Conservation (phyloP, 768 basidiomycete species). For the Solioccasus polychromus region DNA sequence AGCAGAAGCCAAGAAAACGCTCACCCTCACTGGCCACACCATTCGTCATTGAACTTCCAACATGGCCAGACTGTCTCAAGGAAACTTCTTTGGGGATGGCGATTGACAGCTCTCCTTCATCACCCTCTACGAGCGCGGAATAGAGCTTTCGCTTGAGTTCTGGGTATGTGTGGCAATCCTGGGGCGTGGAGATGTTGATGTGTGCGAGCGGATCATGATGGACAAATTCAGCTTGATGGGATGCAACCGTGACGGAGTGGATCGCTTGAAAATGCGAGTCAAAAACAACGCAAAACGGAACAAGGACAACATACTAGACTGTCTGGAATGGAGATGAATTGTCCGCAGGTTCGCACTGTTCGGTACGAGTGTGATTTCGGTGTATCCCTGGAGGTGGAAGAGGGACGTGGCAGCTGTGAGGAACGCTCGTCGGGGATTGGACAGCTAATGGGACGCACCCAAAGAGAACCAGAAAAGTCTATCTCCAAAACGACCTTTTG, state of each 20-base stretch:
- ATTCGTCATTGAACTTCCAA: conserved; percentile 35
- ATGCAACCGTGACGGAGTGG: conserved; percentile 69
- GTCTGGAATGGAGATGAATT: conserved; percentile 84
- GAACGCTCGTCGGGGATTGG: conserved; percentile 12
- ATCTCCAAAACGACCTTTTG: conserved; percentile 95
- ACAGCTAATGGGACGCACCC: conserved; percentile 51
- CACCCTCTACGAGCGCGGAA: conserved; percentile 84
- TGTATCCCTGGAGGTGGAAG: conserved; percentile 66
- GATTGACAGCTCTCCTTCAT: conserved; percentile 94
- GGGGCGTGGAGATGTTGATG: conserved; percentile 60
- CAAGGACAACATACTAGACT: conserved; percentile 65
- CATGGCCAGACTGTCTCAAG: conserved; percentile 56
- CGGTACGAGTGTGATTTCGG: conserved; percentile 87
- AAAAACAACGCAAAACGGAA: conserved; percentile 22
- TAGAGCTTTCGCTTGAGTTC: conserved; percentile 92
- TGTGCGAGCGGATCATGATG: conserved; percentile 74
- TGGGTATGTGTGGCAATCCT: conserved; percentile 85
- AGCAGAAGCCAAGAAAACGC: conserved; percentile 4
- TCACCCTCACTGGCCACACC: conserved; percentile 57
- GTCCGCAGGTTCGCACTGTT: conserved; percentile 75
- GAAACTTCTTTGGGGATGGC: conserved; percentile 74
- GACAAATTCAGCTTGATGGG: conserved; percentile 71
- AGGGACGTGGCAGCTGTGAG: conserved; percentile 19
- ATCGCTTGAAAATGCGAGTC: conserved; percentile 47
- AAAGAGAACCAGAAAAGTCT: conserved; percentile 84